A percentile compares a stretch with the other conserved stretches of the same genome.
Evolutionary conservation across 495 filamentous ascomycete species (phyloP).

Genomic region (Margaritispora aquatica): DNA sequence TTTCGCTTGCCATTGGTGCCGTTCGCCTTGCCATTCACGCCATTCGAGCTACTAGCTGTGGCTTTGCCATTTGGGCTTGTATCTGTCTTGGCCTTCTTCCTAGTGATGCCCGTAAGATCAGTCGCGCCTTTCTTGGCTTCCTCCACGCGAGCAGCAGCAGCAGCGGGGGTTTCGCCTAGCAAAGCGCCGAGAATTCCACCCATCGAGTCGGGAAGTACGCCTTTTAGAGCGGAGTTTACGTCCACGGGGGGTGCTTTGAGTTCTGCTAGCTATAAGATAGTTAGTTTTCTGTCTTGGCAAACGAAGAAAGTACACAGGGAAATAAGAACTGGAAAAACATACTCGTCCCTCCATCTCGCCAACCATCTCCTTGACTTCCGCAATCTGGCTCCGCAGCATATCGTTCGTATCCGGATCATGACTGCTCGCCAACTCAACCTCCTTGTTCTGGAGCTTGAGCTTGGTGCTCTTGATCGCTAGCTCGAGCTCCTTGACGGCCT

Average conservation of each 20-base stretch:
- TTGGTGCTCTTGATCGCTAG: slow-evolving; percentile 74
- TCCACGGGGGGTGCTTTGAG: slow-evolving; percentile 66
- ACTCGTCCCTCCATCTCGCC: slow-evolving; percentile 81
- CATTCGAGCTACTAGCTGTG: neutral
- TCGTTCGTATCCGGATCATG: slow-evolving; percentile 50
- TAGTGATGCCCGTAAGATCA: slow-evolving; percentile 80
- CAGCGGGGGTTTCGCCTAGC: slow-evolving; percentile 56
- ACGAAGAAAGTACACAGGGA: neutral
- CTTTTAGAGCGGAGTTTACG: slow-evolving; percentile 45
- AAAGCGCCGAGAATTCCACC: slow-evolving; percentile 69
- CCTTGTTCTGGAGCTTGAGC: slow-evolving; percentile 67
- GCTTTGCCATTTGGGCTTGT: slow-evolving; percentile 15
- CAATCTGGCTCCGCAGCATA: slow-evolving; percentile 57
- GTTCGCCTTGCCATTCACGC: too few relatives aligned
- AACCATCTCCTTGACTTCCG: slow-evolving; percentile 81
- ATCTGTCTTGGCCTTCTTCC: slow-evolving; percentile 50
- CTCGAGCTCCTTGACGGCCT: slow-evolving; percentile 74
- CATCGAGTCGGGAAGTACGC: slow-evolving; percentile 38
- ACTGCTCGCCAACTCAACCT: slow-evolving; percentile 50
- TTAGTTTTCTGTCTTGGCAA: neutral
- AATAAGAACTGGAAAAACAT: slow-evolving; percentile 25
- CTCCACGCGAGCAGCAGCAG: slow-evolving; percentile 61
- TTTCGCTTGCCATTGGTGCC: slow-evolving; percentile 34
- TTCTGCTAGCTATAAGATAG: slow-evolving; percentile 58
- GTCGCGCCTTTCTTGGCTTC: slow-evolving; percentile 75